phyloP scores from a whole-genome alignment of 2,329 filamentous ascomycete genomes.

The Xylariaceae sp. region DNA sequence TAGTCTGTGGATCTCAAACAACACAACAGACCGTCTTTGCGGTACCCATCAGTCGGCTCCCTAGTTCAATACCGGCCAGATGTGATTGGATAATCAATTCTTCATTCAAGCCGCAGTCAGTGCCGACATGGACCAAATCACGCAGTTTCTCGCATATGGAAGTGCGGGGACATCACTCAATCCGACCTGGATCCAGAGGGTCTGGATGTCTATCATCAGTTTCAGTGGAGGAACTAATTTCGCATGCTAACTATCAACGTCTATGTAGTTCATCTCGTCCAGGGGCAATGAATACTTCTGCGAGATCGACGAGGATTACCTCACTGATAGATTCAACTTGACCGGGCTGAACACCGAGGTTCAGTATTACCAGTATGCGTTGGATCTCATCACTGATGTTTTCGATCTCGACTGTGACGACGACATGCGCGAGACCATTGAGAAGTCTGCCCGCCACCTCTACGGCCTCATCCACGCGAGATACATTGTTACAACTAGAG shows the following conservation, averaged over 20 bases:
- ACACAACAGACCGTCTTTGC: too few species aligned
- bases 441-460: constrained; percentile 92
- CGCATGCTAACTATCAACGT: constrained; percentile 20
- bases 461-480: constrained; percentile 95
- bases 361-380: constrained; percentile 97
- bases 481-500: constrained; percentile 94
- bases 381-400: constrained; percentile 95
- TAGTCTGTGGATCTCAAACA: too few species aligned
- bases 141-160: too few species aligned
- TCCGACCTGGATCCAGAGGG: background rate
- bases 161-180: too few species aligned
- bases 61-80: too few species aligned
- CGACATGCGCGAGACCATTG: constrained; percentile 95
- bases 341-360: constrained; percentile 97
- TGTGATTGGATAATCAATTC: too few species aligned
- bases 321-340: constrained; percentile 96
- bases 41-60: too few species aligned
- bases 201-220: background rate
- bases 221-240: background rate
- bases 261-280: constrained; percentile 88
- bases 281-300: constrained; percentile 99
- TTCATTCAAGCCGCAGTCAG: too few species aligned
- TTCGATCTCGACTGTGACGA: constrained; percentile 99
- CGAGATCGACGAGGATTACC: constrained; percentile 98
- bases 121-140: too few species aligned